Base-by-base conservation (phyloP, 805 yeast species). In the Metahyphopichia silvanorum region DNA sequence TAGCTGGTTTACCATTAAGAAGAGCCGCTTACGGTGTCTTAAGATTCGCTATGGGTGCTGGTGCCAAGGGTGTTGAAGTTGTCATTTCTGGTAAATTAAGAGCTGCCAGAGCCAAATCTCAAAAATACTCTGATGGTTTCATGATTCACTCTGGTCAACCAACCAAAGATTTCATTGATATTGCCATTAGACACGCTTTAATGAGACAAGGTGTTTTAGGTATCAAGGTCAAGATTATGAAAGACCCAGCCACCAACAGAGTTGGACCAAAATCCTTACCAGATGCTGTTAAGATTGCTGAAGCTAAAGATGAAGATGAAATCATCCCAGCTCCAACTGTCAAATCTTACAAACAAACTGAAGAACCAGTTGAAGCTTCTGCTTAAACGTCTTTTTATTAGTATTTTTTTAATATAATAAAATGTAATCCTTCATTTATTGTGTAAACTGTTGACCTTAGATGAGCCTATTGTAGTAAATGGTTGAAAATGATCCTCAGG, bases 111-210 rank as follows among this genome's bases (percentile, higher is more conserved):
- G 98, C 98, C 63, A 93, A 93, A 86, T 82, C 97, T 64, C 95
- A 93, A 95, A 93, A 93, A 78, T 93, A 91, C 83, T 84, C 93
- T 69, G 98, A 91, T 71, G 98, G 98, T 81, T 93, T 93, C 96
- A 86, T 93, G 93, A 93, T 93, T 82, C 98, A 93, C 93, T 88
- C 97, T 64, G 98, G 98, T 86, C 98, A 93, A 80, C 98, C 98
- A 76, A 93, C 91, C 71, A 82, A 77, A 57, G 98, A 93, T 69
- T 93, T 93, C 84, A 93, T 93, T 67, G 98, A 93, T 75, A 75
- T 81, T 67, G 98, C 98, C 60, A 89, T 95, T 71, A 89, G 98
- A 77, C 98, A 93, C 91, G 98, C 91, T 61, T 79, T 93, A 70
- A 84, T 93, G 80, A 89, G 98, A 82, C 98, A 93, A 79, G 98